Percentiles rank a stretch among this genome's conserved stretches.
phyloP scores from a whole-genome alignment of 371 early-diverging fungal genomes.

The Mortierella sp. region DNA sequence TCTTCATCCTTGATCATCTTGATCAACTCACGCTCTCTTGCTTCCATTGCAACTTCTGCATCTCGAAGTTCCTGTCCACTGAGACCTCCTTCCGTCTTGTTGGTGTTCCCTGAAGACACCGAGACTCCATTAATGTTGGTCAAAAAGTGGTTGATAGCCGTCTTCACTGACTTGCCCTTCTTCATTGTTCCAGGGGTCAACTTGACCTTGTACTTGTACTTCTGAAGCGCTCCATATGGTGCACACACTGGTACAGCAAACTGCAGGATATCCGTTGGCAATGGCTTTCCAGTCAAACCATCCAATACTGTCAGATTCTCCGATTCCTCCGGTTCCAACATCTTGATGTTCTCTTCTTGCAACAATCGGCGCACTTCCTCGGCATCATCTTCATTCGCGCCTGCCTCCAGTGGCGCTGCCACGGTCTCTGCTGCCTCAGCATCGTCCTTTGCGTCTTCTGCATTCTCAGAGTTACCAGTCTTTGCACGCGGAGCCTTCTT shows the following conservation, averaged over 20 bases:
- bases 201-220: conserved; percentile 97
- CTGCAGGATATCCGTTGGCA: conserved; percentile 84
- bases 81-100: conserved; percentile 8
- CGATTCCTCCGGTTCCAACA: conserved; percentile 76
- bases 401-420: conserved; percentile 18
- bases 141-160: conserved; percentile 38
- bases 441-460: conserved; percentile 1
- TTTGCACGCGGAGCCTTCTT: conserved; percentile 15
- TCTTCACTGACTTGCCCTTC: conserved; percentile 88
- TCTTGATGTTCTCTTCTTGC: conserved; percentile 80
- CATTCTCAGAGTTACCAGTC: not conserved
- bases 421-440: conserved; percentile 12
- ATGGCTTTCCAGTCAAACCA: conserved; percentile 82
- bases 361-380: conserved; percentile 76
- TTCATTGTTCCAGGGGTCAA: conserved; percentile 96
- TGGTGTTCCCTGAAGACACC: not conserved
- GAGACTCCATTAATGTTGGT: conserved; percentile 25
- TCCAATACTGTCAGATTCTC: conserved; percentile 80
- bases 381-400: conserved; percentile 60
- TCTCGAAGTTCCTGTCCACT: conserved; percentile 63
- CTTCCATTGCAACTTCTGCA: conserved; percentile 61
- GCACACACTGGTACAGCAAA: conserved; percentile 97
- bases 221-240: conserved; percentile 90
- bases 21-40: conserved; percentile 84
- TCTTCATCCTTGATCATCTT: conserved; percentile 89